Base-by-base conservation (phyloP, 108 stramenopile genomes). In the Mediolabrus comicus region DNA sequence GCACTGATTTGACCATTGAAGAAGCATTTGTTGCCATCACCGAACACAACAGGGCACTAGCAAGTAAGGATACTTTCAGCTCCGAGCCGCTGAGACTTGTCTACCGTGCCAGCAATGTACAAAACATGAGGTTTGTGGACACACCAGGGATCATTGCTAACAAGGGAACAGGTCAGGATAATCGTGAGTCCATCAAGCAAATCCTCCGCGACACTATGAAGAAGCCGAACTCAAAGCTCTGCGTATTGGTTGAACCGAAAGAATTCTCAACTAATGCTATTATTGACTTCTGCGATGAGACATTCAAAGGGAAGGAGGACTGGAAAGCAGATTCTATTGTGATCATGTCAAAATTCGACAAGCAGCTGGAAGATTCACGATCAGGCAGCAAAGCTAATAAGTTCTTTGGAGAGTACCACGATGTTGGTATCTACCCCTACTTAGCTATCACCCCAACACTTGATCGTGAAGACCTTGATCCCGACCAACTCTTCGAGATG, bases 341-440 rank as follows among this genome's bases (percentile, higher is more conserved):
- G 26, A 49, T 91, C 10, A 91, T 91, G 90, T 88, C 87, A 14
- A 91, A 91, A 55, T 91, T 86, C 59, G 90, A 91, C 60, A 91
- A 86, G 32, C 81, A 91, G 33, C 71, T 86, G 2, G 84, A 81
- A 1, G 87, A 91, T 81, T 41, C 84, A 5, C 70, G 83, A 24
- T 83, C 78, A 46, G 83, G 80, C 3, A 84, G 69, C 64, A 91
- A 91, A 62, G 84, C 87, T 17, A 91, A 91, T 57, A 74, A 81
- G 4, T 91, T 91, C 62, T 91, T 91, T 55, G 13, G 69, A 3
- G 86, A 91, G 52, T 91, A 82, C 53, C 67, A 81, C 31, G 72
- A 81, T 27, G 83, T 85, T 55, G 32, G 63, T 14, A 65, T 84
- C 43, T 79, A 38, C 55, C 89, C 89, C 10, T 80, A 91, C 53